These are phyloP conservation scores for Phytophthora podocarpi DNA, from an alignment of 352 stramenopile genomes.

Conservation along the genomic window DNA sequence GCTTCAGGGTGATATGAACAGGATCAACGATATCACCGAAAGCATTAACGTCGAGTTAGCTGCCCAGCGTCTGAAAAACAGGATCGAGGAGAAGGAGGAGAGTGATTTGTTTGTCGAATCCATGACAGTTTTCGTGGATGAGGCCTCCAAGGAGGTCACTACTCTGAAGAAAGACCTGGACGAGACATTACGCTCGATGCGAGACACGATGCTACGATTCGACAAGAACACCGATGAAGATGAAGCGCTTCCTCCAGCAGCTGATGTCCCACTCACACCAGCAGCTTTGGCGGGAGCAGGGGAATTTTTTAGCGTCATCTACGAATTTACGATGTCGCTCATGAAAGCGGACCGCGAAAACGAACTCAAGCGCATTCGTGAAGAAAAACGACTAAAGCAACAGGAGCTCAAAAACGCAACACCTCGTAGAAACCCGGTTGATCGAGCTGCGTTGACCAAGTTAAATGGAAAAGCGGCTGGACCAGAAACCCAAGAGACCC, in stretches of 20 bases:
- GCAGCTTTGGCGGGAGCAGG: constrained; percentile 45
- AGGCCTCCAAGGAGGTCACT: constrained; percentile 32
- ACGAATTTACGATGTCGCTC: constrained; percentile 82
- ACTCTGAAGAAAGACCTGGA: constrained; percentile 58
- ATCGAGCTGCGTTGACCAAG: constrained; percentile 15
- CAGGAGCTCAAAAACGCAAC: constrained; percentile 55
- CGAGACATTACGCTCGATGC: constrained; percentile 47
- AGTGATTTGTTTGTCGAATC: constrained; percentile 66
- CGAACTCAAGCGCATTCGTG: constrained; percentile 68
- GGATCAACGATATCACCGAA: constrained; percentile 65
- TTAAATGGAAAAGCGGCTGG: constrained; percentile 15
- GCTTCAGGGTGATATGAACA: constrained; percentile 71
- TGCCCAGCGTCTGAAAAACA: constrained; percentile 75
- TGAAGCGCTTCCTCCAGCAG: constrained; percentile 8
- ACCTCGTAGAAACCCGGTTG: constrained; percentile 41
- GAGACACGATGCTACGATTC: constrained; percentile 68
- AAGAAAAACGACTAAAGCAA: constrained; percentile 63
- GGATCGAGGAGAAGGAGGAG: constrained; percentile 71
- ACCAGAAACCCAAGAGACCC: constrained; percentile 35
- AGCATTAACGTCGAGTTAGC: constrained; percentile 66
- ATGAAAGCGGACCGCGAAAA: constrained; percentile 81
- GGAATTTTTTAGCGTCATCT: constrained; percentile 75
- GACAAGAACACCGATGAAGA: constrained; percentile 51
- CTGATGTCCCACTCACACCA: constrained; percentile 23
- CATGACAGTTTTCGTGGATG: constrained; percentile 69